A percentile compares a stretch with the other conserved stretches of the same genome.
phyloP scores from a whole-genome alignment of 495 filamentous ascomycete genomes.

The Echria macrotheca region DNA sequence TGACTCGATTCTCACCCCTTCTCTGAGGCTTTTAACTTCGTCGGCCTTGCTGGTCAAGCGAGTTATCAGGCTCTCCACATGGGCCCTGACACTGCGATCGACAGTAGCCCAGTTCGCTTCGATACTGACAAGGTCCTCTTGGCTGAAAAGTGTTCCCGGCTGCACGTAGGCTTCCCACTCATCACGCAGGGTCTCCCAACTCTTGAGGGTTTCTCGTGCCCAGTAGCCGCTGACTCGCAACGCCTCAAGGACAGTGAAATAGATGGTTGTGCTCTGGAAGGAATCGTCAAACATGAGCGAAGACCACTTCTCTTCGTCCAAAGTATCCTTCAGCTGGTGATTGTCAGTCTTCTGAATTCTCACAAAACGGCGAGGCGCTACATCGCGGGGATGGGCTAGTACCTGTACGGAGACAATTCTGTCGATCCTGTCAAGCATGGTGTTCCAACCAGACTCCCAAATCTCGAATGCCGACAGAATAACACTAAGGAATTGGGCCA shows the following conservation, averaged over 20 bases:
- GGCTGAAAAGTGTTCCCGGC: neutral
- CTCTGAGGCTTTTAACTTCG: constrained; percentile 11
- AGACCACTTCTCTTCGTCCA: neutral
- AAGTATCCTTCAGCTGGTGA: neutral
- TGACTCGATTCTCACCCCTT: constrained; percentile 4
- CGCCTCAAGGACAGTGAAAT: constrained; percentile 6
- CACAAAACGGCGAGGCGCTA: neutral
- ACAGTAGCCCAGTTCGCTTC: constrained; percentile 2
- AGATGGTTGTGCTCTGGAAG: neutral
- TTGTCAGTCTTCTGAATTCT: neutral
- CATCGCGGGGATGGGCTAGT: neutral
- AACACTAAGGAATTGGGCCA: neutral
- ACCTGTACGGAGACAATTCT: neutral
- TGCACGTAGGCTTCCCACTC: neutral
- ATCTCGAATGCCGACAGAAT: neutral
- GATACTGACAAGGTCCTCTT: neutral
- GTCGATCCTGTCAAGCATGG: neutral
- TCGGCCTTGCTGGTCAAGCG: constrained; percentile 4
- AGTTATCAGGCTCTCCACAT: neutral
- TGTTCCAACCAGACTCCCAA: constrained; percentile 1
- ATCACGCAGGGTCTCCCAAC: neutral
- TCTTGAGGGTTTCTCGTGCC: neutral
- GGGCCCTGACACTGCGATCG: neutral
- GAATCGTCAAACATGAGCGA: constrained; percentile 7
- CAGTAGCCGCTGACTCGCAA: constrained; percentile 1